phyloP scores from a whole-genome alignment of 2,329 filamentous ascomycete species.

The Septoria linicola region DNA sequence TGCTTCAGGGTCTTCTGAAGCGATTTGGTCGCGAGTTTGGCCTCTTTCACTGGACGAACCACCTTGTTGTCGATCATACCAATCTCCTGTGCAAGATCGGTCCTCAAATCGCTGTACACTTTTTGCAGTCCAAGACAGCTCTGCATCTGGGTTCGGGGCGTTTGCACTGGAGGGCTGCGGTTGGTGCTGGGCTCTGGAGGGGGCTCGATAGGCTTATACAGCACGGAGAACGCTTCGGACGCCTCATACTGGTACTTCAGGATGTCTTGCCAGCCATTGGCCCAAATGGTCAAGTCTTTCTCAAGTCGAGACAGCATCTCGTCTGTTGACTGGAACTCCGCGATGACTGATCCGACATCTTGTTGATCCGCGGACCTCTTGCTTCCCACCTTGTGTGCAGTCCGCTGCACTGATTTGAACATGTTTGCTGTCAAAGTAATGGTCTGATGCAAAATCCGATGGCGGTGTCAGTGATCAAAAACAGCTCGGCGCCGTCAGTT shows the following conservation, averaged over 20 bases:
- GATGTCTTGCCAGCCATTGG: slow-evolving; percentile 74
- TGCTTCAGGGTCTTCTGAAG: slow-evolving; percentile 83
- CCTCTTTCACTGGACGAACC: slow-evolving; percentile 67
- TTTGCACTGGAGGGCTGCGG: slow-evolving; percentile 55
- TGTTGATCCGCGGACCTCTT: slow-evolving; percentile 72
- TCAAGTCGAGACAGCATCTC: slow-evolving; percentile 64
- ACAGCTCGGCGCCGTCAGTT: not conserved
- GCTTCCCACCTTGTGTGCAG: slow-evolving; percentile 67
- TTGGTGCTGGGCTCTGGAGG: slow-evolving; percentile 54
- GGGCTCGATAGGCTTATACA: slow-evolving; percentile 75
- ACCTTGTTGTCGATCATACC: slow-evolving; percentile 68
- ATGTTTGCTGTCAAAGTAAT: slow-evolving; percentile 28
- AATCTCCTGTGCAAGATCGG: slow-evolving; percentile 70
- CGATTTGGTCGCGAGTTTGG: slow-evolving; percentile 66
- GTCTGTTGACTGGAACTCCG: slow-evolving; percentile 79
- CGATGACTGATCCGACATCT: slow-evolving; percentile 70
- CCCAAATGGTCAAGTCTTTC: slow-evolving; percentile 72
- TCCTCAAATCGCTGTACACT: slow-evolving; percentile 68
- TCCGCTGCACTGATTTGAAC: slow-evolving; percentile 59
- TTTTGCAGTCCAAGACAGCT: slow-evolving; percentile 65
- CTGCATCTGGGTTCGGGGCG: slow-evolving; percentile 62
- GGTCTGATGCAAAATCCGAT: not conserved
- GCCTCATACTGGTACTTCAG: slow-evolving; percentile 67
- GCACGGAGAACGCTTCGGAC: slow-evolving; percentile 64
- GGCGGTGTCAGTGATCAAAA: not conserved